Evolutionary conservation across 352 stramenopile species (phyloP).

Genomic region (Pythium plurisporium): DNA sequence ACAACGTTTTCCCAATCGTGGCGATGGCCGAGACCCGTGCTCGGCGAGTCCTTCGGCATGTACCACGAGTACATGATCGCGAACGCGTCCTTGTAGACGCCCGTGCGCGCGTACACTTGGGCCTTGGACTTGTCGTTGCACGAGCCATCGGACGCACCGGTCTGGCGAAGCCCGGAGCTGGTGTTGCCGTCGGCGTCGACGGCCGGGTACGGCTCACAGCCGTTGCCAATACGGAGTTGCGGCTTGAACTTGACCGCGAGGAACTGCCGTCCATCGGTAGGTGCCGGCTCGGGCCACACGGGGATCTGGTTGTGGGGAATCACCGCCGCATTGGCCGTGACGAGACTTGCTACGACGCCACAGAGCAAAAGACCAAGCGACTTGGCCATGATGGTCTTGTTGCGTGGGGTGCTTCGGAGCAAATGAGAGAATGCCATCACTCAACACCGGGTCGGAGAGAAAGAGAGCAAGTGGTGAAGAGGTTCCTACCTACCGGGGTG

Average conservation of each 20-base stretch:
- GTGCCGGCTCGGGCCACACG: conserved; percentile 5
- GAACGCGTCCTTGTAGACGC: conserved; percentile 23
- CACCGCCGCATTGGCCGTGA: not conserved
- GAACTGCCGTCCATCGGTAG: conserved; percentile 3
- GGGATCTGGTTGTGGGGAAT: conserved; percentile 5
- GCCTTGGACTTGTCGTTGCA: conserved; percentile 14
- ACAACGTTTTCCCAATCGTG: conserved; percentile 44
- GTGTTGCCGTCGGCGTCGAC: conserved; percentile 26
- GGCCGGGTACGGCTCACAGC: conserved; percentile 18
- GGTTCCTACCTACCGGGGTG: too few species aligned
- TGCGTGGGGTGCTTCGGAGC: too few species aligned
- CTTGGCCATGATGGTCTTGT: too few species aligned
- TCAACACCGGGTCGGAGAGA: too few species aligned
- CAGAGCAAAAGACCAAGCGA: too few species aligned
- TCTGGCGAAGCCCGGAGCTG: conserved; percentile 9
- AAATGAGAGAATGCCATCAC: too few species aligned
- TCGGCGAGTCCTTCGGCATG: conserved; percentile 35
- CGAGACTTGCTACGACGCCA: not conserved
- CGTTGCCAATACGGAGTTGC: conserved; percentile 24
- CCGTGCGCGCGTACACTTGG: conserved; percentile 29
- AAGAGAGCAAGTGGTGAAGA: too few species aligned
- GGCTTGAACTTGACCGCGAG: conserved; percentile 25
- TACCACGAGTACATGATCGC: conserved; percentile 38
- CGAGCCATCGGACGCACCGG: conserved; percentile 4
- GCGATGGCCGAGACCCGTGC: conserved; percentile 21